These are phyloP conservation scores for Albugo candida DNA, from an alignment of 352 stramenopile genomes.

Conservation along the genomic window DNA sequence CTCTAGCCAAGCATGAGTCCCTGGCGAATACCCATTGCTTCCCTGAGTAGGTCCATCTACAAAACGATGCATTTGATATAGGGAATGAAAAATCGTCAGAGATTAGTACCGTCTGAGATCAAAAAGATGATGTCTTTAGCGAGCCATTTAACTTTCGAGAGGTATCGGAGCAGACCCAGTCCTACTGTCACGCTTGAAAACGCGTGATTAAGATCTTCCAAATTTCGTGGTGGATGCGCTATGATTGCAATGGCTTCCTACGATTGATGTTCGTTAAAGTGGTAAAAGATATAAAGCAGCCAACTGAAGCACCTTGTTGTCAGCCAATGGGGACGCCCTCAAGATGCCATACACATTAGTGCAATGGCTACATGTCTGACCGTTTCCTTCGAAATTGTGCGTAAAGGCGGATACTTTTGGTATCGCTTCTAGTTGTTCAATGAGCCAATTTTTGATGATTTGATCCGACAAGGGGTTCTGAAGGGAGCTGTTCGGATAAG, in stretches of 20 bases:
- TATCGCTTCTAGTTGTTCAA: conserved; percentile 23
- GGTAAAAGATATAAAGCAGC: neutral
- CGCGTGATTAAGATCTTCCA: conserved; percentile 1
- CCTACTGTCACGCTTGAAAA: conserved; percentile 30
- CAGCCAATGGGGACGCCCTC: conserved; percentile 41
- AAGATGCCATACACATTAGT: conserved; percentile 69
- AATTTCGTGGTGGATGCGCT: conserved; percentile 9
- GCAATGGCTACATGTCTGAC: conserved; percentile 8
- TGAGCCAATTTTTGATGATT: conserved; percentile 20
- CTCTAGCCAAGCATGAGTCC: conserved; percentile 48
- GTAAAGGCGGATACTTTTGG: too few relatives aligned
- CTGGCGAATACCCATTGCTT: conserved; percentile 30
- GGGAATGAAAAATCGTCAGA: neutral
- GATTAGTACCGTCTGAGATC: conserved; percentile 32
- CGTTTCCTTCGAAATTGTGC: too few relatives aligned
- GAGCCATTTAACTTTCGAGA: conserved; percentile 45
- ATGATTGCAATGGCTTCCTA: conserved; percentile 11
- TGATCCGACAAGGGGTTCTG: too few relatives aligned
- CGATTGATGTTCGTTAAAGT: conserved; percentile 38
- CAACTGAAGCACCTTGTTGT: conserved; percentile 30
- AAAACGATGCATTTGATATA: neutral
- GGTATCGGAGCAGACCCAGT: conserved; percentile 34
- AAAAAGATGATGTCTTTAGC: conserved; percentile 71
- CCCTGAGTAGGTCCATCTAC: conserved; percentile 42
- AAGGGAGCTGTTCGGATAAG: too few relatives aligned